Base-by-base conservation (phyloP, 805 yeast species). In the Scheffersomyces amazonensis region DNA sequence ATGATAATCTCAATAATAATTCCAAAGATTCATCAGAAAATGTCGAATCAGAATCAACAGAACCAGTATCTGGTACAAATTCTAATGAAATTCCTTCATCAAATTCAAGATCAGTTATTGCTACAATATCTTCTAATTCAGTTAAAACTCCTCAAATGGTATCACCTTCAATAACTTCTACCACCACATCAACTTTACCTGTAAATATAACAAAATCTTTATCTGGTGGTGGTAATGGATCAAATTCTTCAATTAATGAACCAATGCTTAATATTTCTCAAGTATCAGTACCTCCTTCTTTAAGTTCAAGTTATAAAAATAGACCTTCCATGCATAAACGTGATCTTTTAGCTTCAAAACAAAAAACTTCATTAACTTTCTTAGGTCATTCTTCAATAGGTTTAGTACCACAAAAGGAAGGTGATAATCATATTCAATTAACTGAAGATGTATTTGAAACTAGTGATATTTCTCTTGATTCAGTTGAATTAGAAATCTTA, bases 401-500 rank as follows among this genome's bases (percentile, higher is more conserved):
- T 13, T 53, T 66, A 20, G 60, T 75, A 47, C 68, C 76, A 8
- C 71, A 73, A 39, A 68, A 62, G 35, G 64, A 69, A 13, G 71
- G 75, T 10, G 71, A 72, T 34, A 67, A 71, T 35, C 81, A 78
- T 48, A 59, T 72, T 17, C 70, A 64, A 47, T 62, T 75, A 30
- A 59, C 67, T 7, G 65, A 62, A 34, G 73, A 69, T 46, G 48
- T 69, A 23, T 66, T 60, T 44, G 73, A 66, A 24, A 39, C 49
- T 5, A 47, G 43, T 27, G 71, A 63, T 34, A 54, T 49, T 18
- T 56, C 62, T 15, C 47, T 67, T 25, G 84, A 80, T 49, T 69
- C 78, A 3, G 83, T 76, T 18, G 90, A 85, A 46, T 66, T 83
- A 50, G 82, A 81, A 52, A 73, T 81, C 31, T 64, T 86, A 43